A percentile compares a stretch with the other conserved stretches of the same genome.
These are phyloP conservation scores for Xenosphaeropsis pyriputrescens DNA, from an alignment of 2,329 filamentous ascomycete genomes.

Conservation along the genomic window DNA sequence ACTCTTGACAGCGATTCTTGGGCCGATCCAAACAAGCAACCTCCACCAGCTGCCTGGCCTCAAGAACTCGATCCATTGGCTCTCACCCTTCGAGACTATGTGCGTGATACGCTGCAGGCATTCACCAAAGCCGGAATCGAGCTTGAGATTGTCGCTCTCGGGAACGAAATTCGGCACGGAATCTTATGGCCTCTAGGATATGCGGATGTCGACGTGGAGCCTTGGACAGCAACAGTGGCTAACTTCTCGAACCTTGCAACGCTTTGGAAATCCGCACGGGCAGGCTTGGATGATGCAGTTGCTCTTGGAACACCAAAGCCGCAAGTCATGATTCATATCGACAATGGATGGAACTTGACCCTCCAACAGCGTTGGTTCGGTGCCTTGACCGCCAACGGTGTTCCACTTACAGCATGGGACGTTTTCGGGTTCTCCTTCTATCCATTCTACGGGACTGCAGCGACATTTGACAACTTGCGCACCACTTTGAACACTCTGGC, in stretches of 20 bases:
- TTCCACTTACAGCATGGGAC: slow-evolving; percentile 45
- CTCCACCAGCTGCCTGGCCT: slow-evolving; percentile 48
- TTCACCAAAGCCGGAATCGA: slow-evolving; percentile 40
- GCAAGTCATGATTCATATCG: slow-evolving; percentile 60
- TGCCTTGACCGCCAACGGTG: slow-evolving; percentile 36
- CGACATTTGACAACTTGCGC: slow-evolving; percentile 41
- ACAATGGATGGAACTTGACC: slow-evolving; percentile 56
- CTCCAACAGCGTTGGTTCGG: slow-evolving; percentile 50
- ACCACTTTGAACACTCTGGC: slow-evolving; percentile 41
- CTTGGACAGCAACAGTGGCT: slow-evolving; percentile 13
- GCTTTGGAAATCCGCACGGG: slow-evolving; percentile 41
- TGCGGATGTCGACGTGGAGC: slow-evolving; percentile 24
- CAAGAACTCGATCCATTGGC: slow-evolving; percentile 39
- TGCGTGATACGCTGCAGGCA: slow-evolving; percentile 41
- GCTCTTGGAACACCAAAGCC: slow-evolving; percentile 27
- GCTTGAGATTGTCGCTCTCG: slow-evolving; percentile 50
- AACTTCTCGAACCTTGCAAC: slow-evolving; percentile 43
- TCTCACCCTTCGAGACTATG: slow-evolving; percentile 53
- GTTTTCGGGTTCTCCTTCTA: slow-evolving; percentile 61
- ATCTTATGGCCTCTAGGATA: slow-evolving; percentile 51
- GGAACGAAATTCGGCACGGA: slow-evolving; percentile 59
- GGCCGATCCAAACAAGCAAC: slow-evolving; percentile 53
- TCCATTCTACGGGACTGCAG: slow-evolving; percentile 49
- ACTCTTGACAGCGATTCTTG: slow-evolving; percentile 39
- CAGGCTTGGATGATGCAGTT: slow-evolving; percentile 47